Percentiles rank a stretch among this genome's conserved stretches.
These are phyloP conservation scores for Hortaea sp. DNA, from an alignment of 2,329 filamentous ascomycete genomes.

Conservation along the genomic window DNA sequence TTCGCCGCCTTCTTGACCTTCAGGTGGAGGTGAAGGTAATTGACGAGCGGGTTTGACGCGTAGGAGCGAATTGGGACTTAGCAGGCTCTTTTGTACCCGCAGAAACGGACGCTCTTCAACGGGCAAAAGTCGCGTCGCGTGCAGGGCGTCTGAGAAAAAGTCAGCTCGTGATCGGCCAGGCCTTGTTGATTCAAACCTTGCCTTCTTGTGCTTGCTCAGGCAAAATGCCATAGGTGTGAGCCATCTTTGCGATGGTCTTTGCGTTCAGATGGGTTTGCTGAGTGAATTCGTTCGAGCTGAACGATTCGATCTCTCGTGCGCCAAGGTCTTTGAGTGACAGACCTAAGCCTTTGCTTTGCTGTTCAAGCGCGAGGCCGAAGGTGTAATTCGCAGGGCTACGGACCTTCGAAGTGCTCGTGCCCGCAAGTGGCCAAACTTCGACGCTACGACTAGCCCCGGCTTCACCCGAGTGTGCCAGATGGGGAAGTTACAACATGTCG, in stretches of 20 bases:
- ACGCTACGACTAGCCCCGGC: too few species aligned
- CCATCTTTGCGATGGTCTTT: neutral
- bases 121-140: slow-evolving; percentile 75
- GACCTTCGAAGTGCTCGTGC: too few species aligned
- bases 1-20: slow-evolving; percentile 8
- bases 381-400: too few species aligned
- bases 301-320: neutral
- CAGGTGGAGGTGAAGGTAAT: slow-evolving; percentile 57
- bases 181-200: neutral
- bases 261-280: neutral
- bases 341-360: neutral
- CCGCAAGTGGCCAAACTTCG: too few species aligned
- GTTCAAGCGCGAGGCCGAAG: too few species aligned
- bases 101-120: slow-evolving; percentile 91
- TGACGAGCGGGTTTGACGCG: slow-evolving; percentile 40
- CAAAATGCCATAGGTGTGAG: slow-evolving; percentile 7
- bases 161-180: neutral
- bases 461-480: too few species aligned
- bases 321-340: neutral
- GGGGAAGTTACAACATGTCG: neutral
- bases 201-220: slow-evolving; percentile 21
- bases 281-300: neutral
- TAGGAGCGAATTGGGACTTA: slow-evolving; percentile 57
- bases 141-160: slow-evolving; percentile 55
- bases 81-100: slow-evolving; percentile 72